Base-by-base conservation (phyloP, 2,329 filamentous ascomycete species). In the Penicillium thymicola region DNA sequence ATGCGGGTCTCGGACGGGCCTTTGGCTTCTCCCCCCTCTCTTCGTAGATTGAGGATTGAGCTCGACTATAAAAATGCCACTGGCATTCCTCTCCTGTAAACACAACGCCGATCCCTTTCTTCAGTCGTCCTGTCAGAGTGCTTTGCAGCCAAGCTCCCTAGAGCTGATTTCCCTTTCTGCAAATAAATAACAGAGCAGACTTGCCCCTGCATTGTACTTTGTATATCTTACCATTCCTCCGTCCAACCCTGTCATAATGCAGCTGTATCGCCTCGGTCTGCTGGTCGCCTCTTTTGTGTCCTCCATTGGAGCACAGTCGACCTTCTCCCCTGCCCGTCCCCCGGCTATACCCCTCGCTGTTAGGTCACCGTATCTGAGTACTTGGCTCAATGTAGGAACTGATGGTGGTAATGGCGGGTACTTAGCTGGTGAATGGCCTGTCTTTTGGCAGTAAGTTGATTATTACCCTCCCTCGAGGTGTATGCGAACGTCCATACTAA, bases 261-360 rank as follows among this genome's bases (percentile, higher is more conserved):
- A 69, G 61, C 59, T 68, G 27, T 63, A 55, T 54, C 52, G 60
- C 45, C 56, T 74, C 38, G 52, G 59, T 53, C 50, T 69, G 9
- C 55, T 70, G 46, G 56, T 67, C 11, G 51, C 64, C 48, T 65
- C 64, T 25, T 51, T 71, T 16, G 63, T 64, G 43, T 59, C 63
- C 23, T 58, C 62, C 11, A 57, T 64, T 32, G 58, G 53, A 45
- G 71, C 71, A 6, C 47, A 52, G 21, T 88, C 85, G 10, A 83
- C 78, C 2, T 89, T 89, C 67, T 78, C 75, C 36, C 87, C 87
- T 34, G 81, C 83, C 36, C 80, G 85, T 7, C 87, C 87, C 41
- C 88, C 88, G 16, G 81, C 88, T 1, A 78, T 89, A 28, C 89
- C 89, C 13, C 73, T 93, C 34, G 88, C 88, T 42, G 89, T 92